Percentiles rank a stretch among this genome's conserved stretches.
These are phyloP conservation scores for Zymoseptoria pseudotritici DNA, from an alignment of 2,329 filamentous ascomycete species.

Conservation along the genomic window DNA sequence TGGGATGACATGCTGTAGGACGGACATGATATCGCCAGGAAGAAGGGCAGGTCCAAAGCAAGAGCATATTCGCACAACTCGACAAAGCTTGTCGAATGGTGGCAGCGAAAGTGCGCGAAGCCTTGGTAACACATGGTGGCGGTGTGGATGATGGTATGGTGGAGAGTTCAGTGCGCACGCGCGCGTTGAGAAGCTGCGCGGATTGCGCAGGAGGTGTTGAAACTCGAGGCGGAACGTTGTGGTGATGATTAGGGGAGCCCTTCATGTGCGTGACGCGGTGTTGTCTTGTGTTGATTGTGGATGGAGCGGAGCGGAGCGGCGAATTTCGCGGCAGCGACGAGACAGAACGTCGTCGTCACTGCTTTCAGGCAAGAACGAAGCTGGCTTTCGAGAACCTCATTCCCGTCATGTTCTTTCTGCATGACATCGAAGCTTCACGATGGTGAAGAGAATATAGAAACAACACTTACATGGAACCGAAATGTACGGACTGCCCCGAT, in stretches of 20 bases:
- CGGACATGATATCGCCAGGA: slow-evolving; percentile 14
- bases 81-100: slow-evolving; percentile 15
- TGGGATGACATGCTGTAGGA: slow-evolving; percentile 8
- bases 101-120: slow-evolving; percentile 18
- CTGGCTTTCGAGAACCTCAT: not conserved
- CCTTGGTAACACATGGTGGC: slow-evolving; percentile 23
- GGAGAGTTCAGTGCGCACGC: not conserved
- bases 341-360: not conserved
- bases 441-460: no score
- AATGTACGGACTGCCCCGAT: no score
- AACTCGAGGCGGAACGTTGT: not conserved
- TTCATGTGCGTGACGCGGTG: not conserved
- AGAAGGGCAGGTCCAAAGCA: slow-evolving; percentile 13
- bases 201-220: not conserved
- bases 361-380: not conserved
- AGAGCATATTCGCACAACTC: slow-evolving; percentile 10
- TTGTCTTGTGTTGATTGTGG: not conserved
- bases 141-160: not conserved
- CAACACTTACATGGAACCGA: no score
- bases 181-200: not conserved
- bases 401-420: not conserved
- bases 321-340: not conserved
- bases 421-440: not conserved
- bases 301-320: not conserved
- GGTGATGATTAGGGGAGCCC: not conserved